These are phyloP conservation scores for Cyclotella atomus DNA, from an alignment of 108 stramenopile genomes.

Conservation along the genomic window DNA sequence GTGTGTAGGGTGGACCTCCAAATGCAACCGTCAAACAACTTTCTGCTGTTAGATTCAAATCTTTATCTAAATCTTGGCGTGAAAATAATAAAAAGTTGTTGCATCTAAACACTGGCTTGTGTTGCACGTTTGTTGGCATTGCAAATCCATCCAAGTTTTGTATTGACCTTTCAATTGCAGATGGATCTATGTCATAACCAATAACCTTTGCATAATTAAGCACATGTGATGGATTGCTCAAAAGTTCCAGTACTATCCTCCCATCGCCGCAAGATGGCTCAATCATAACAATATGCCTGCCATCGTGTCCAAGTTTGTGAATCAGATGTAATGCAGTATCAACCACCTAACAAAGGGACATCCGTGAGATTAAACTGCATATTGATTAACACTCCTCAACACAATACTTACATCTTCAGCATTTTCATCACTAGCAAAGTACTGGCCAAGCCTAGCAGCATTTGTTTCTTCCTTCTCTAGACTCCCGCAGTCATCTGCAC, in stretches of 20 bases:
- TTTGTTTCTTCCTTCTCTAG: not conserved
- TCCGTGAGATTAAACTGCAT: too few relatives aligned
- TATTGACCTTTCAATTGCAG: constrained; percentile 15
- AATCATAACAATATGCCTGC: constrained; percentile 9
- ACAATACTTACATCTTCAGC: constrained; percentile 23
- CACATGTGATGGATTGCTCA: not conserved
- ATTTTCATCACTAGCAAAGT: constrained; percentile 41
- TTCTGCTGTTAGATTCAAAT: not conserved
- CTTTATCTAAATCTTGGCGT: not conserved
- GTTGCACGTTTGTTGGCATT: not conserved
- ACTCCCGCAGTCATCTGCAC: not conserved
- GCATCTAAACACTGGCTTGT: constrained; percentile 12
- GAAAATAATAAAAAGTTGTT: constrained; percentile 19
- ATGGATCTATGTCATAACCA: constrained; percentile 35
- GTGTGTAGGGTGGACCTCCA: constrained; percentile 39
- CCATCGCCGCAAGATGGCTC: constrained; percentile 48
- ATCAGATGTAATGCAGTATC: constrained; percentile 10
- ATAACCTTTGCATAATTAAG: not conserved
- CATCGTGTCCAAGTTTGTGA: too few relatives aligned
- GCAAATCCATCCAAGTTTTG: not conserved
- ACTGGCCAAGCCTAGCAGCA: constrained; percentile 41
- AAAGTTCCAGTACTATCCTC: constrained; percentile 20
- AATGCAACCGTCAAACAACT: not conserved
- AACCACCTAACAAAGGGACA: constrained; percentile 6
- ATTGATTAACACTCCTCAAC: too few relatives aligned